phyloP scores from a whole-genome alignment of 768 basidiomycete species.

The Pholiota microspora region DNA sequence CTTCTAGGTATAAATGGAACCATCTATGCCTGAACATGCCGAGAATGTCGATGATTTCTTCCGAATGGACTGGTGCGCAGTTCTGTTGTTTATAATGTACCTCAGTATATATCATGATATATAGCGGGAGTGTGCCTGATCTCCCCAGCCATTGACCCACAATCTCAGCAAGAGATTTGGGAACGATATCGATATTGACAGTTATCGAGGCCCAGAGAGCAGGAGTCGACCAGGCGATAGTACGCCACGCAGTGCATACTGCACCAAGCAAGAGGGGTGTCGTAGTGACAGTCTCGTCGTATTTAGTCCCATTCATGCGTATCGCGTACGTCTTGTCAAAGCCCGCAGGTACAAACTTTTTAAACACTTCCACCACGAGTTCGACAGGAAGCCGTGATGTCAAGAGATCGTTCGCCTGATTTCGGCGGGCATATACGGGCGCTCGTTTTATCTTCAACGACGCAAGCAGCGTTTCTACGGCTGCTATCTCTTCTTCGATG shows the following conservation, averaged over 20 bases:
- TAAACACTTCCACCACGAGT: not conserved
- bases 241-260: not conserved
- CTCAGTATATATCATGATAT: not conserved
- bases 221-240: not conserved
- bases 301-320: not conserved
- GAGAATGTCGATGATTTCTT: not conserved
- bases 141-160: not conserved
- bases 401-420: not conserved
- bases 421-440: not conserved
- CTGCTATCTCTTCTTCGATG: not conserved
- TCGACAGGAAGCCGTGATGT: not conserved
- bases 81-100: too few relatives aligned
- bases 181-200: not conserved
- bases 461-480: not conserved
- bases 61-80: too few relatives aligned
- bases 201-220: not conserved
- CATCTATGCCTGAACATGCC: not conserved
- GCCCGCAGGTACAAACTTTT: not conserved
- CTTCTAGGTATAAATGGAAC: not conserved
- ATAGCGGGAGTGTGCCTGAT: not conserved
- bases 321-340: not conserved
- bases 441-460: not conserved
- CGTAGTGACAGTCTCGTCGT: not conserved
- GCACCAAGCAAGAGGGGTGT: not conserved
- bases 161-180: not conserved